phyloP scores from a whole-genome alignment of 225 moss, liverwort and hornwort species.

The Pseudisothecium myosuroides region DNA sequence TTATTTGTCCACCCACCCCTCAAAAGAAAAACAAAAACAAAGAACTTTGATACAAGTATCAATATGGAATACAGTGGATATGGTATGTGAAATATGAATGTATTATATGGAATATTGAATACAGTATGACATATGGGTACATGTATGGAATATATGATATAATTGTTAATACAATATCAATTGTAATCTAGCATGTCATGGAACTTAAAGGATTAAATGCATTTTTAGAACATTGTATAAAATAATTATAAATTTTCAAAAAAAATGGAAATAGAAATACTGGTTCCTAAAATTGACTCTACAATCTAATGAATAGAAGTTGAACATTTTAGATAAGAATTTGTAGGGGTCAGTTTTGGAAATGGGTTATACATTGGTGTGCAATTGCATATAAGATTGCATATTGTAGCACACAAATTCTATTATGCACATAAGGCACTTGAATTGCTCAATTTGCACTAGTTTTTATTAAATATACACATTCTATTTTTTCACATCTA shows the following conservation, averaged over 20 bases:
- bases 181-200: not conserved
- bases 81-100: not conserved
- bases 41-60: too few species aligned
- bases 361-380: rapidly evolving
- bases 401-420: rapidly evolving
- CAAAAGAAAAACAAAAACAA: too few species aligned
- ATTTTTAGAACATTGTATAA: rapidly evolving
- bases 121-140: rapidly evolving
- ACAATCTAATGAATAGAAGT: not conserved
- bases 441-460: not conserved
- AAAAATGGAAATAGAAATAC: too few species aligned
- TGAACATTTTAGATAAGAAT: not conserved
- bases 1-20: too few species aligned
- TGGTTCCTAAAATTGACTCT: not conserved
- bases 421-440: rapidly evolving
- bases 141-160: not conserved
- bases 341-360: not conserved
- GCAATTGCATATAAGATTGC: not conserved
- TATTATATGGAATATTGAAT: not conserved
- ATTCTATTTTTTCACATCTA: not conserved
- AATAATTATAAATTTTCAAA: not conserved
- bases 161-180: not conserved
- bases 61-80: not conserved
- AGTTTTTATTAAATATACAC: not conserved
- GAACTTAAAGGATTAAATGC: too few species aligned